A percentile compares a stretch with the other conserved stretches of the same genome.
phyloP scores from a whole-genome alignment of 2,329 filamentous ascomycete genomes.

The Chaetomiaceae sp. region DNA sequence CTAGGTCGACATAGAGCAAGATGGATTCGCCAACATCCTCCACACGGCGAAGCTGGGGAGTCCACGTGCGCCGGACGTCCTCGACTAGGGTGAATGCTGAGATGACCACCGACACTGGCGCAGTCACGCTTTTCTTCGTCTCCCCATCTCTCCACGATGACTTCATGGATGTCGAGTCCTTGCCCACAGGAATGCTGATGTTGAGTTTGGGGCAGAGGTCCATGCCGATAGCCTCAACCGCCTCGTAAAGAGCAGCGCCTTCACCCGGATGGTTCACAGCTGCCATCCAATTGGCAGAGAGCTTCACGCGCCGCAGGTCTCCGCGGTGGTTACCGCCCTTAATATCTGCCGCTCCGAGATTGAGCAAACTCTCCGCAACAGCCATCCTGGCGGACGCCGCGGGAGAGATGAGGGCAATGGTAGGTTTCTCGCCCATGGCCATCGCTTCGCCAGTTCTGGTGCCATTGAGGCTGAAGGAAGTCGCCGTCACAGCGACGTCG shows the following conservation, averaged over 20 bases:
- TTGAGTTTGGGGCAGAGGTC: slow-evolving; percentile 87
- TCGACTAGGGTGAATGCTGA: slow-evolving; percentile 84
- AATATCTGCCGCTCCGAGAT: slow-evolving; percentile 73
- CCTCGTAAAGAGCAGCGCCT: slow-evolving; percentile 87
- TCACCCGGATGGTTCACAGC: slow-evolving; percentile 92
- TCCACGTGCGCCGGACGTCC: slow-evolving; percentile 85
- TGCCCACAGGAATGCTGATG: slow-evolving; percentile 91
- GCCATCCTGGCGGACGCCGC: slow-evolving; percentile 94
- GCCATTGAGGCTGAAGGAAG: slow-evolving; percentile 62
- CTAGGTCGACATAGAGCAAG: slow-evolving; percentile 87
- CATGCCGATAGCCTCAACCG: slow-evolving; percentile 88
- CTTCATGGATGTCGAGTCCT: slow-evolving; percentile 99
- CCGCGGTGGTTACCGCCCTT: slow-evolving; percentile 48
- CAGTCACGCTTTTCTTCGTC: slow-evolving; percentile 81
- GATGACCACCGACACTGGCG: slow-evolving; percentile 85
- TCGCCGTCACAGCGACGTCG: slow-evolving; percentile 88
- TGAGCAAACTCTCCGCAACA: slow-evolving; percentile 88
- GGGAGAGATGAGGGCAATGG: slow-evolving; percentile 81
- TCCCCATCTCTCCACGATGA: slow-evolving; percentile 84
- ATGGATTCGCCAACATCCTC: slow-evolving; percentile 88
- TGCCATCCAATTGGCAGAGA: slow-evolving; percentile 99
- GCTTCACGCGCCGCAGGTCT: slow-evolving; percentile 71
- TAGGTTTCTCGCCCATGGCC: slow-evolving; percentile 92
- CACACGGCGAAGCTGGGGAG: slow-evolving; percentile 74
- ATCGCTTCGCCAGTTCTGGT: slow-evolving; percentile 85